Evolutionary conservation across 371 early-diverging fungal species (phyloP).

Genomic region (Rhizopus arrhizus): DNA sequence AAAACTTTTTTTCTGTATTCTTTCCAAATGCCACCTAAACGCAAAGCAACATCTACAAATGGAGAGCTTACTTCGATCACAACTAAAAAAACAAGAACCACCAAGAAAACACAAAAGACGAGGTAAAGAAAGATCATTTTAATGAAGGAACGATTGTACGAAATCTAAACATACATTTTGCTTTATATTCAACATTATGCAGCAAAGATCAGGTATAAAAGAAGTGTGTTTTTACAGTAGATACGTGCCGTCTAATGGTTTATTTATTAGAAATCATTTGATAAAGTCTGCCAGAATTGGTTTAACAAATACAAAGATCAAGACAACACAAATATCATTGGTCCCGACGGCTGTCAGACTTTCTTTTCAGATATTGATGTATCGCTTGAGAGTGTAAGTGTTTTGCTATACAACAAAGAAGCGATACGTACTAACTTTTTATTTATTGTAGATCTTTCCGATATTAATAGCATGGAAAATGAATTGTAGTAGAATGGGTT

Average conservation of each 20-base stretch:
- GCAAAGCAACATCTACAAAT: conserved; percentile 12
- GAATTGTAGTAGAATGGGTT: conserved; percentile 42
- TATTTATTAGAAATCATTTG: conserved; percentile 3
- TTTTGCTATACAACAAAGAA: neutral
- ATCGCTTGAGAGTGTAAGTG: conserved; percentile 38
- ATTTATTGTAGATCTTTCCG: conserved; percentile 26
- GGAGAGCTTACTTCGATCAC: neutral
- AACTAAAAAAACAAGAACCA: conserved; percentile 12
- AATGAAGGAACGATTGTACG: no score
- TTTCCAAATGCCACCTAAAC: conserved; percentile 32
- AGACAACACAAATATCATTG: conserved; percentile 26
- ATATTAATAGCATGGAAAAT: conserved; percentile 45
- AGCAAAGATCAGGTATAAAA: no score
- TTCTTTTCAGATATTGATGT: conserved; percentile 39
- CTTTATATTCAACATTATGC: no score
- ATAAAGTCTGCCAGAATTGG: conserved; percentile 14
- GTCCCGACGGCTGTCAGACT: conserved; percentile 39
- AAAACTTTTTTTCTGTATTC: conserved; percentile 2
- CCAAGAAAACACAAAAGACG: conserved; percentile 1
- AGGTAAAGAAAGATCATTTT: neutral
- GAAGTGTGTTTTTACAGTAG: no score
- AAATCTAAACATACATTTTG: no score
- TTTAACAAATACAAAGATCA: conserved; percentile 35
- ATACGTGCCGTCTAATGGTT: neutral
- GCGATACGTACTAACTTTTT: no score